Base-by-base conservation (phyloP, 345 rosid species). In the Draba incana region DNA sequence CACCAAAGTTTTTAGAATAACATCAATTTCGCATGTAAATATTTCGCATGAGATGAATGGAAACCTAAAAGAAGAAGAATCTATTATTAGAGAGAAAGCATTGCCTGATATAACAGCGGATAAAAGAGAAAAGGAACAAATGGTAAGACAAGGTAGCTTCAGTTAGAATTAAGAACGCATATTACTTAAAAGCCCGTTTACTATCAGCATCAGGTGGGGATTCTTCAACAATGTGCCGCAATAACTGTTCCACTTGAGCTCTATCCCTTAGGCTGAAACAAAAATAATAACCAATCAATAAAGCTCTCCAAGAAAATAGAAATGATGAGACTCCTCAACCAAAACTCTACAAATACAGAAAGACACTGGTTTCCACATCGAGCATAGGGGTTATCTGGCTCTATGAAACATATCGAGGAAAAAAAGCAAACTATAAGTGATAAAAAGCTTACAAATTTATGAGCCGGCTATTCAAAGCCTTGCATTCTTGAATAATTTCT, bases 401-500 rank as follows among this genome's bases (percentile, higher is more conserved):
- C 44, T 38, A 45, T 11, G 24, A 60, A 57, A 70, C 51, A 58
- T 24, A 42, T 13, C 8, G 60, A 20, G 25, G 69, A 16, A 63
- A 20, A 52, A 2, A 57, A 49, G 16, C 1, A 56, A 46, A 49
- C 12, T 7, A 28, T 0, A n/a, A n/a, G 25, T 9, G 58, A 55
- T 8, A 13, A 31, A 62, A 51, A 51, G n/a, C n/a, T 81, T 90
- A 95, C 99, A 92, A 95, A 61, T 89, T 88, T 15, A 95, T 92
- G 33, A 95, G 98, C 25, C 99, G 97, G 65, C 91, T 88, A 78
- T 95, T 95, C 71, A 95, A 81, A 49, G 91, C 98, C 82, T 92
- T 95, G 98, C 99, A 95, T 75, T 95, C 99, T 82, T 95, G 99
- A 64, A 95, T 92, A 75, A 92, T 88, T 75, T 95, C 99, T 86